Conservation (phyloP, 2,329 filamentous ascomycete genomes). For the Curvularia lunata region DNA sequence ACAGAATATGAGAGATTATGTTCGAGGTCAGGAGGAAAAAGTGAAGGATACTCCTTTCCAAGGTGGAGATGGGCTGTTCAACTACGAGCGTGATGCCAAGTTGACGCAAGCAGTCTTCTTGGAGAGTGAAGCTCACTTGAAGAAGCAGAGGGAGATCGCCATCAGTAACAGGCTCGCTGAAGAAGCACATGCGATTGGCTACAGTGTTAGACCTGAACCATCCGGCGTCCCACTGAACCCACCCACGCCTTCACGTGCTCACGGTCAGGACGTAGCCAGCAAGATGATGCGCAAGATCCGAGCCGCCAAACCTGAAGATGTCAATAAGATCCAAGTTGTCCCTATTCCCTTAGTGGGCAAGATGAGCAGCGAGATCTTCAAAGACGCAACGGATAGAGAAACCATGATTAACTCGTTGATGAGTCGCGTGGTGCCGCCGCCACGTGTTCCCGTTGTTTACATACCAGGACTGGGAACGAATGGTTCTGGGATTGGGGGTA, state of each 20-base stretch:
- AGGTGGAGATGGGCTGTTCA: slow-evolving; percentile 27
- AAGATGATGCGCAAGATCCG: slow-evolving; percentile 18
- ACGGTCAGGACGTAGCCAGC: slow-evolving; percentile 12
- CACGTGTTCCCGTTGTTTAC: neutral
- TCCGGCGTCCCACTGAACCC: slow-evolving; percentile 37
- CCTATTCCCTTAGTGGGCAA: slow-evolving; percentile 26
- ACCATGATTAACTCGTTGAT: neutral
- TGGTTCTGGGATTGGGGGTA: no score
- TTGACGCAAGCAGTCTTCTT: slow-evolving; percentile 25
- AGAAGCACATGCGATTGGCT: slow-evolving; percentile 33
- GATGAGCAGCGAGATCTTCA: slow-evolving; percentile 32
- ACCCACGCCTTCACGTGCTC: slow-evolving; percentile 21
- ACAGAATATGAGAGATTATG: slow-evolving; percentile 40
- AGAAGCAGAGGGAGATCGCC: slow-evolving; percentile 36
- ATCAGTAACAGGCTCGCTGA: slow-evolving; percentile 35
- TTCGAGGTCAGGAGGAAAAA: slow-evolving; percentile 27
- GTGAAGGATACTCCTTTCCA: slow-evolving; percentile 32
- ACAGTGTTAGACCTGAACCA: slow-evolving; percentile 9
- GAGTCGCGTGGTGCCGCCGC: neutral
- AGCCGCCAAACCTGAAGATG: neutral
- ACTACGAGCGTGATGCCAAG: slow-evolving; percentile 36
- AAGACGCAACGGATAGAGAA: slow-evolving; percentile 15
- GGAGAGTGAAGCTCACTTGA: slow-evolving; percentile 22
- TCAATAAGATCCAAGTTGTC: slow-evolving; percentile 25
- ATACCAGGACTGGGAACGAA: neutral